phyloP scores from a whole-genome alignment of 2,329 filamentous ascomycete species.

The Neonectria coccinea region DNA sequence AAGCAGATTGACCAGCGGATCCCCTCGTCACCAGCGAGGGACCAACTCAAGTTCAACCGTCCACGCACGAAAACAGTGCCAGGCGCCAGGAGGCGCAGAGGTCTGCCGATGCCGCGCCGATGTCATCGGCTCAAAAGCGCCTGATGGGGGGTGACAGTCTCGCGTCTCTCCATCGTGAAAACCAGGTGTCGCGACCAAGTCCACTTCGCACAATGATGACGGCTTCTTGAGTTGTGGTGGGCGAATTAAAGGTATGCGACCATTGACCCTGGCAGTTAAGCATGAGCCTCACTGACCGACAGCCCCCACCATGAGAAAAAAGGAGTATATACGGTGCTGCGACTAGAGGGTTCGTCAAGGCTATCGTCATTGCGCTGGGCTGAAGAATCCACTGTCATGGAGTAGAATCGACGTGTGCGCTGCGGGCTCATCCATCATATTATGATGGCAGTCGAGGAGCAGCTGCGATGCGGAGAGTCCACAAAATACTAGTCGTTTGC shows the following conservation, averaged over 20 bases:
- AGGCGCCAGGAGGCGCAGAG: conserved; percentile 54
- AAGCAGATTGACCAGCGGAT: conserved; percentile 86
- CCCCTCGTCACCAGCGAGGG: conserved; percentile 91
- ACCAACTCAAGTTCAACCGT: conserved; percentile 72
- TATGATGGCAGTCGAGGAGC: conserved; percentile 30
- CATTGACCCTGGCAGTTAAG: conserved; percentile 23
- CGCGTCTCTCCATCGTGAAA: conserved; percentile 56
- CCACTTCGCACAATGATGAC: conserved; percentile 77
- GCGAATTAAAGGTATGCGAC: conserved; percentile 48
- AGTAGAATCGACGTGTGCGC: conserved; percentile 41
- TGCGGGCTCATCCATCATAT: conserved; percentile 35
- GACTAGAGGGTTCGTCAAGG: conserved; percentile 40
- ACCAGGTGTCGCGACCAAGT: conserved; percentile 71
- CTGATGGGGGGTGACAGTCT: conserved; percentile 60
- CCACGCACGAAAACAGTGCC: conserved; percentile 57
- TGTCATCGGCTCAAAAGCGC: conserved; percentile 59
- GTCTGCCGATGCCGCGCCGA: conserved; percentile 59
- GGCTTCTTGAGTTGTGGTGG: conserved; percentile 64
- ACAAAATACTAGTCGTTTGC: conserved; percentile 46
- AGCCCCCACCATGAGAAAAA: conserved; percentile 45
- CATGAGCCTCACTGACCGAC: conserved; percentile 38
- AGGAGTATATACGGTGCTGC: conserved; percentile 41
- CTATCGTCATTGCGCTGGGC: conserved; percentile 31
- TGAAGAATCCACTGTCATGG: conserved; percentile 41
- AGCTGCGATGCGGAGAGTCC: conserved; percentile 41